phyloP scores from a whole-genome alignment of 1,139 yeast genomes.

The Hyphopichia khmerensis region DNA sequence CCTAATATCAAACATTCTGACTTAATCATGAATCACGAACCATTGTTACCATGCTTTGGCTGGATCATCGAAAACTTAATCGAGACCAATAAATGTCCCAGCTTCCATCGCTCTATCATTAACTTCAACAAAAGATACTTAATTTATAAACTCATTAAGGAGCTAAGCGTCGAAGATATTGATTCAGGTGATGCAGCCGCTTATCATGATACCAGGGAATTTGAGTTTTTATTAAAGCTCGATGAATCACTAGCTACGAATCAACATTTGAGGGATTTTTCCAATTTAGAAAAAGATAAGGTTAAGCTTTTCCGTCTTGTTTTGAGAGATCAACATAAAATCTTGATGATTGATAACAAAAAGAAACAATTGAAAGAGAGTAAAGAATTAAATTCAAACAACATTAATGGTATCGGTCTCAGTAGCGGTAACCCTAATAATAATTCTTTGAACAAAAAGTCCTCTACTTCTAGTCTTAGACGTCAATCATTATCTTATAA shows the following conservation, averaged over 20 bases:
- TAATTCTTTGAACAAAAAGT: conserved; percentile 26
- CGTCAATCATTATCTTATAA: conserved; percentile 46
- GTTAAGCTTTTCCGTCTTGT: conserved; percentile 30
- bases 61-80: conserved; percentile 48
- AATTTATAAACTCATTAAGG: conserved; percentile 41
- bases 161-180: conserved; percentile 39
- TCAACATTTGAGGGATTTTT: conserved; percentile 27
- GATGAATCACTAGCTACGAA: conserved; percentile 36
- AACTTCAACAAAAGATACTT: conserved; percentile 47
- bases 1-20: conserved; percentile 23
- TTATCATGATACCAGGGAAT: conserved; percentile 42
- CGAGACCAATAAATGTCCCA: conserved; percentile 37
- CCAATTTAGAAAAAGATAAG: conserved; percentile 26
- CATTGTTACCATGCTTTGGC: conserved; percentile 78
- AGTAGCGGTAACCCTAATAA: conserved; percentile 2
- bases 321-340: conserved; percentile 34
- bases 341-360: conserved; percentile 33
- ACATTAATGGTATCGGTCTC: conserved; percentile 2
- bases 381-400: conserved; percentile 4
- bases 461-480: conserved; percentile 32
- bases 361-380: conserved; percentile 28
- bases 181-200: conserved; percentile 21
- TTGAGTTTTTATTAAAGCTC: conserved; percentile 44
- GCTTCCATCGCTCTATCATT: conserved; percentile 26
- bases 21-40: conserved; percentile 32